These are phyloP conservation scores for Calonectria leucothoes DNA, from an alignment of 2,329 filamentous ascomycete species.

Conservation along the genomic window DNA sequence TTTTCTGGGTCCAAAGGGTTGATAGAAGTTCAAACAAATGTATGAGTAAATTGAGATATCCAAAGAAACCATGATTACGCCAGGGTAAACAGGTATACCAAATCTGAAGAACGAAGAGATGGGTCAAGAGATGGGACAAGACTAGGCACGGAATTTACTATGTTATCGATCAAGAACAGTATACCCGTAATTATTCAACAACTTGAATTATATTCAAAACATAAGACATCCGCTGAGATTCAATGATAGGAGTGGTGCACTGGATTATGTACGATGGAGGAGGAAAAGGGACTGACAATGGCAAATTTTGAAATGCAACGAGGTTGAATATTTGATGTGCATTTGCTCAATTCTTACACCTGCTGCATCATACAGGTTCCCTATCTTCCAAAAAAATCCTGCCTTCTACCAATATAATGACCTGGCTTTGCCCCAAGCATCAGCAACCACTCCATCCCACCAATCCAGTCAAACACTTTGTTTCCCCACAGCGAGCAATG, in stretches of 20 bases:
- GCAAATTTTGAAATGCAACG: neutral
- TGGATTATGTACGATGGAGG: neutral
- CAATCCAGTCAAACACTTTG: neutral
- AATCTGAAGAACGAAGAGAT: neutral
- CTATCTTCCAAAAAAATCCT: too few species aligned
- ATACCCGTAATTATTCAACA: neutral
- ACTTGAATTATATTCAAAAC: neutral
- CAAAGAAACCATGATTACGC: neutral
- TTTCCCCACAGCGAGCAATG: too few species aligned
- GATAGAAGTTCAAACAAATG: neutral
- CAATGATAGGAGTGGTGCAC: neutral
- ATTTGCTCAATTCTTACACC: neutral
- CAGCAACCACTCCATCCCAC: too few species aligned
- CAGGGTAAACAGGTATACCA: neutral
- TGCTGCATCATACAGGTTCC: neutral
- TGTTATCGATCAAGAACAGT: neutral
- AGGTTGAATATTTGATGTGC: too few species aligned
- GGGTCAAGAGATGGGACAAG: neutral
- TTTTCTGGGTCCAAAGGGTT: neutral
- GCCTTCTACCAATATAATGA: too few species aligned
- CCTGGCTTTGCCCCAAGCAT: too few species aligned
- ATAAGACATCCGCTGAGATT: neutral
- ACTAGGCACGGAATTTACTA: neutral
- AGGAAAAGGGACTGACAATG: neutral
- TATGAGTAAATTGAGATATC: constrained; percentile 4